A percentile compares a stretch with the other conserved stretches of the same genome.
Evolutionary conservation across 306 rosid genomes (phyloP).

Genomic region (Rosa persica): DNA sequence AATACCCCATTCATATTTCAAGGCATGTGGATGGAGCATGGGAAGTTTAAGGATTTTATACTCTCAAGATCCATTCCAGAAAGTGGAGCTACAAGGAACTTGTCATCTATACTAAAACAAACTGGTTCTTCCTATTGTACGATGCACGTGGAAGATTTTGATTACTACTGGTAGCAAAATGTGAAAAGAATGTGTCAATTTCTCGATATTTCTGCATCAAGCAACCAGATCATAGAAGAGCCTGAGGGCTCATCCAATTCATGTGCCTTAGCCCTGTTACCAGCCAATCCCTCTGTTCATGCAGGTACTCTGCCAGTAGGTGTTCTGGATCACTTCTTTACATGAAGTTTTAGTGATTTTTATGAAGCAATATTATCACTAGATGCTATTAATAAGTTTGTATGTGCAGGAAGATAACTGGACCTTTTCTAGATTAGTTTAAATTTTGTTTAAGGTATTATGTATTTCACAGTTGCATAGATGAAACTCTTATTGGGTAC

Average conservation of each 20-base stretch:
- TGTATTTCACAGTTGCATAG: neutral
- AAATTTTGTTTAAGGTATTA: neutral
- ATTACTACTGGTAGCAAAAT: too few species aligned
- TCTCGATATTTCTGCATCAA: slow-evolving; percentile 30
- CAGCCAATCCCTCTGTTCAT: slow-evolving; percentile 50
- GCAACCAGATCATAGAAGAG: slow-evolving; percentile 61
- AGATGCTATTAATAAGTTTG: slow-evolving; percentile 2
- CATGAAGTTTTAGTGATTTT: slow-evolving; percentile 14
- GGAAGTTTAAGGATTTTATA: too few species aligned
- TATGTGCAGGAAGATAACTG: neutral
- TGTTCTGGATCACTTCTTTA: slow-evolving; percentile 27
- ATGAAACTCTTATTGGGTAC: neutral
- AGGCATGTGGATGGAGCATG: too few species aligned
- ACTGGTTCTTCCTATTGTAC: slow-evolving; percentile 18
- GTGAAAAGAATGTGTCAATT: too few species aligned
- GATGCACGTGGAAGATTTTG: slow-evolving; percentile 58
- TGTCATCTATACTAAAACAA: slow-evolving; percentile 17
- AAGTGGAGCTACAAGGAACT: slow-evolving; percentile 17
- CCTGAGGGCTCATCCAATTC: slow-evolving; percentile 59
- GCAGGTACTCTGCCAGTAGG: slow-evolving; percentile 67
- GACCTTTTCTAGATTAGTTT: neutral
- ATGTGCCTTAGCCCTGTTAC: slow-evolving; percentile 40
- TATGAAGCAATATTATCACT: neutral
- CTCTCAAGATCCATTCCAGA: neutral
- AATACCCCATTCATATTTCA: too few species aligned